Base-by-base conservation (phyloP, 306 rosid species). In the Canavalia ensiformis region DNA sequence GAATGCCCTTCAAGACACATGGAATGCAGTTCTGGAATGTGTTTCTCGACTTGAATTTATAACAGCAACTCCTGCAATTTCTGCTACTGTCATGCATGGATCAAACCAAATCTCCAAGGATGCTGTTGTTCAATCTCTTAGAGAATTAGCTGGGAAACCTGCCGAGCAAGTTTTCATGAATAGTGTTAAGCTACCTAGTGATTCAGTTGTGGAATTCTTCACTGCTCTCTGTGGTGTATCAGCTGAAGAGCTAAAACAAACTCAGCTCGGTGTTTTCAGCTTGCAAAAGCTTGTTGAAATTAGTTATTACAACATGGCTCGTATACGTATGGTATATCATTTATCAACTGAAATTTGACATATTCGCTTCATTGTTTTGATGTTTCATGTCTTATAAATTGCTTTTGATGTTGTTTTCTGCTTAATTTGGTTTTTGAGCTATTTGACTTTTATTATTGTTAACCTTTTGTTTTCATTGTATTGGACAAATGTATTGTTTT, bases 21-120 rank as follows among this genome's bases (percentile, higher is more conserved):
- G 99, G 99, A 96, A 96, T 89, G 99, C 99, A 51, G 92, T 96
- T 87, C 84, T 96, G 83, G 99, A 96, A 87, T 96, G 99, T 83
- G 94, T 94, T 80, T 92, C 99, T 64, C 97, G 99, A 59, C 98
- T 96, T 68, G 99, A 96, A 82, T 90, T 77, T 69, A 96, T 96
- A 82, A 87, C 93, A 60, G 72, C 97, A 54, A 90, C 91, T 86
- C 98, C 99, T 75, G 72, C 94, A 58, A 89, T 96, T 77, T 84
- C 97, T 78, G 91, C 92, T 56, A 90, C 99, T 56, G 97, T 96
- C 62, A 94, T 96, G 99, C 86, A 88, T 62, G 99, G 99, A 60
- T 96, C 99, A 83, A 94, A 96, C 81, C 99, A 93, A 88, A 94
- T 96, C 84, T 96, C 99, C 51, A 92, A 87, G 87, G 99, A 96